Evolutionary conservation across 176 grass and related monocot genomes (phyloP).

Genomic region (Pontederia crassipes): DNA sequence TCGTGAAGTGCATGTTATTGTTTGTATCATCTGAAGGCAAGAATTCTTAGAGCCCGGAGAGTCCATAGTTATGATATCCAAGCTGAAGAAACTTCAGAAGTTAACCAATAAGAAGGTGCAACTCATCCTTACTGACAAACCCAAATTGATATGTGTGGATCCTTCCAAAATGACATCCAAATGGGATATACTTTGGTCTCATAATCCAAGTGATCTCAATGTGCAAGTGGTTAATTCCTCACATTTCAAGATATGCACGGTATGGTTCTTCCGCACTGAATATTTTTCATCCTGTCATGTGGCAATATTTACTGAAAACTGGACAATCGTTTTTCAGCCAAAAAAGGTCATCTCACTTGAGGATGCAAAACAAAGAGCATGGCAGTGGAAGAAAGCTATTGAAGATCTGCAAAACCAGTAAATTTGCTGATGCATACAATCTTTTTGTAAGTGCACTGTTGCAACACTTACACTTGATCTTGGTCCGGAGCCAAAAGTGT

Average conservation of each 20-base stretch:
- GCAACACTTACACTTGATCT: too few relatives aligned
- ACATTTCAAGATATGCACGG: slow-evolving; percentile 93
- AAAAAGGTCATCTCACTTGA: slow-evolving; percentile 90
- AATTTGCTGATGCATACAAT: slow-evolving; percentile 1
- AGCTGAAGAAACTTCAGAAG: slow-evolving; percentile 94
- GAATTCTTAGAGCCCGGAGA: slow-evolving; percentile 85
- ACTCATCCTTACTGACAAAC: slow-evolving; percentile 86
- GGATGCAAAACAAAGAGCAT: slow-evolving; percentile 74
- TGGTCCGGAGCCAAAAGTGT: too few relatives aligned
- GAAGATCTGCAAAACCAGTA: slow-evolving; percentile 67
- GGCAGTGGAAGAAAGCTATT: slow-evolving; percentile 95
- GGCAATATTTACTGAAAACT: not conserved
- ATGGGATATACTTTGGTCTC: slow-evolving; percentile 76
- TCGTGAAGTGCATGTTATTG: not conserved
- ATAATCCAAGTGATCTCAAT: slow-evolving; percentile 53
- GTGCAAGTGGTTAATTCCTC: slow-evolving; percentile 71
- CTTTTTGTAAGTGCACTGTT: too few relatives aligned
- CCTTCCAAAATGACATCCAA: slow-evolving; percentile 87
- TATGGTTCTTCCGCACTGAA: slow-evolving; percentile 2
- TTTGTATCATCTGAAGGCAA: slow-evolving; percentile 40
- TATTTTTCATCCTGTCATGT: not conserved
- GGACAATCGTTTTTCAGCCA: slow-evolving; percentile 34
- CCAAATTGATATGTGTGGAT: slow-evolving; percentile 81
- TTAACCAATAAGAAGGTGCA: slow-evolving; percentile 94
- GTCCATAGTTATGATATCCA: slow-evolving; percentile 85